A percentile compares a stretch with the other conserved stretches of the same genome.
Conservation (phyloP, 306 rosid species). For the Pyrus pyrifolia region DNA sequence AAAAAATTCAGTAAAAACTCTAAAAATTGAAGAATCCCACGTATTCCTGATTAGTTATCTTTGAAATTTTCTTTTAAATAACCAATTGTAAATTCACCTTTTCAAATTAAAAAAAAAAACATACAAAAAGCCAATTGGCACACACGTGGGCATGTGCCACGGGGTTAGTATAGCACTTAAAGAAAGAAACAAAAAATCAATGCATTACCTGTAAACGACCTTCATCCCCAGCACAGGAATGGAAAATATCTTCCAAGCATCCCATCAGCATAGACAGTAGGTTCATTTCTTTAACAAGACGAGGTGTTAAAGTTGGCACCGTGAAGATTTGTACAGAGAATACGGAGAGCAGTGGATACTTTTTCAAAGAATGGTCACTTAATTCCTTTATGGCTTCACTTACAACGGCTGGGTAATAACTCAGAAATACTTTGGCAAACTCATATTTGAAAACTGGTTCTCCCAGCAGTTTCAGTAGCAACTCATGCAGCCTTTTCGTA, state of each 20-base stretch:
- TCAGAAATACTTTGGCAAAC: conserved; percentile 77
- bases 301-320: conserved; percentile 85
- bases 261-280: conserved; percentile 68
- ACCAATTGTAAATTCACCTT: neutral
- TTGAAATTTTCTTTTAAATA: neutral
- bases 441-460: conserved; percentile 85
- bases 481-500: conserved; percentile 69
- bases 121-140: neutral
- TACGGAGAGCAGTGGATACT: conserved; percentile 49
- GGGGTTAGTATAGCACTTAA: neutral
- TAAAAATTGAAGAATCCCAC: neutral
- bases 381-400: conserved; percentile 49
- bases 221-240: conserved; percentile 66
- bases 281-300: conserved; percentile 86
- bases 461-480: conserved; percentile 79
- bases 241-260: conserved; percentile 68
- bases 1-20: too few relatives aligned
- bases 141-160: neutral
- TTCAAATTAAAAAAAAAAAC: neutral
- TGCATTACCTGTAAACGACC: conserved; percentile 67
- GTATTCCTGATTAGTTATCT: too few relatives aligned
- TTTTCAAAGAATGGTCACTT: conserved; percentile 36
- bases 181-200: neutral
- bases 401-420: conserved; percentile 80
- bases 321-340: conserved; percentile 97